These are phyloP conservation scores for Pseudogymnoascus sp. DNA, from an alignment of 2,329 filamentous ascomycete genomes.

Conservation along the genomic window DNA sequence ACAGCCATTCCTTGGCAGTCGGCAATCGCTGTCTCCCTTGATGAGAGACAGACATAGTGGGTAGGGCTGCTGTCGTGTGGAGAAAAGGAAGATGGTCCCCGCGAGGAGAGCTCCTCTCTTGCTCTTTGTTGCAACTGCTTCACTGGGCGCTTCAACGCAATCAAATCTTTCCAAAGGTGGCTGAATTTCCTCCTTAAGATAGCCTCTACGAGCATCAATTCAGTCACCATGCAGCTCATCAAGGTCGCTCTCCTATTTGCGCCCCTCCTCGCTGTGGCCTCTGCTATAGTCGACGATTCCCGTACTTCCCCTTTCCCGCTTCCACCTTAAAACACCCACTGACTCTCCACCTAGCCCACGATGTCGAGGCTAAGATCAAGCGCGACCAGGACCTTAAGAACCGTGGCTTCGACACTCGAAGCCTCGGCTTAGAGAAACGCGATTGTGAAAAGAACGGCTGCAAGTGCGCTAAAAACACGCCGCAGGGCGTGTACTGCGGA, in stretches of 20 bases:
- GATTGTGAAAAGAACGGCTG: not conserved
- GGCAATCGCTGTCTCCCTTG: not conserved
- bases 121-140: not conserved
- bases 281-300: slow-evolving; percentile 22
- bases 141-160: not conserved
- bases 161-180: not conserved
- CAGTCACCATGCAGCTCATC: slow-evolving; percentile 19
- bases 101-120: not conserved
- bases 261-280: slow-evolving; percentile 17
- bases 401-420: not conserved
- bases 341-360: not conserved
- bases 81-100: slow-evolving; percentile 1
- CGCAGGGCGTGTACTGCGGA: not conserved
- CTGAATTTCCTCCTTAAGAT: not conserved
- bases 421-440: not conserved
- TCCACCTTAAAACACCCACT: slow-evolving; percentile 10
- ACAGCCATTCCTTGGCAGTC: not conserved
- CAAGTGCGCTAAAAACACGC: not conserved
- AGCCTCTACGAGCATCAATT: not conserved
- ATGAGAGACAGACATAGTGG: not conserved
- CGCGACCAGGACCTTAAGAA: not conserved
- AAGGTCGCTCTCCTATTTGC: slow-evolving; percentile 21
- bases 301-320: slow-evolving; percentile 23
- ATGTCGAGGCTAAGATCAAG: not conserved
- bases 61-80: not conserved